phyloP scores from a whole-genome alignment of 139 green algal species.

The Helicosporidium sp. region DNA sequence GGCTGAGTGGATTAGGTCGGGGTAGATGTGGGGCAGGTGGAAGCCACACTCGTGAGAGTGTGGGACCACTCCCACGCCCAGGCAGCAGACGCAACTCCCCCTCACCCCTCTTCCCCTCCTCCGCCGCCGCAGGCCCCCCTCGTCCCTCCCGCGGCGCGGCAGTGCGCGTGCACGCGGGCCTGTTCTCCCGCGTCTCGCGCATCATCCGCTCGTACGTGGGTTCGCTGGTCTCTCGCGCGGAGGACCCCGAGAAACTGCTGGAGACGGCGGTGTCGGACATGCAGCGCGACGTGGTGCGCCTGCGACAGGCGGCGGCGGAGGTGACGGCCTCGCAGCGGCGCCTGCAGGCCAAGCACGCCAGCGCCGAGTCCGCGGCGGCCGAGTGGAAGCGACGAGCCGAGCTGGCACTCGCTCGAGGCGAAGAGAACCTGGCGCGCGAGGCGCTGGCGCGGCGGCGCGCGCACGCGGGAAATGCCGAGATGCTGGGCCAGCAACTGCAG shows the following conservation, averaged over 20 bases:
- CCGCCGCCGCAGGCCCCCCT: background rate
- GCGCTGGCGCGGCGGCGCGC: constrained; percentile 70
- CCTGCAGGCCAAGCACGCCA: constrained; percentile 84
- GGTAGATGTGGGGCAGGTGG: no score
- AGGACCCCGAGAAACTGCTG: constrained; percentile 96
- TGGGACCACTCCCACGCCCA: no score
- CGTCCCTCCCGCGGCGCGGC: background rate
- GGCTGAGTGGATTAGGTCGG: no score
- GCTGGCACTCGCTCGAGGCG: constrained; percentile 82
- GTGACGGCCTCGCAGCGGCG: constrained; percentile 93
- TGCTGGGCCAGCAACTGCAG: constrained; percentile 70
- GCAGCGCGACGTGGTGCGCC: constrained; percentile 90
- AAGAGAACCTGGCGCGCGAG: constrained; percentile 89
- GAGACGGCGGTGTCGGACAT: constrained; percentile 93
- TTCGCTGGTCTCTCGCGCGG: no score
- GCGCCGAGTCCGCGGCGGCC: constrained; percentile 42
- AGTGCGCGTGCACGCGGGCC: no score
- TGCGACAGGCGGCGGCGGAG: constrained; percentile 88
- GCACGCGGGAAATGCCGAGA: constrained; percentile 70
- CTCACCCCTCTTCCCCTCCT: no score
- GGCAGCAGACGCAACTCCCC: no score
- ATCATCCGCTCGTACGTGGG: no score
- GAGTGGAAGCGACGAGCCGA: constrained; percentile 70
- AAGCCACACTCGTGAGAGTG: no score
- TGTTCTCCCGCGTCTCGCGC: no score